Conservation (phyloP, 2,329 filamentous ascomycete genomes). For the Chaetothyriales sp. region DNA sequence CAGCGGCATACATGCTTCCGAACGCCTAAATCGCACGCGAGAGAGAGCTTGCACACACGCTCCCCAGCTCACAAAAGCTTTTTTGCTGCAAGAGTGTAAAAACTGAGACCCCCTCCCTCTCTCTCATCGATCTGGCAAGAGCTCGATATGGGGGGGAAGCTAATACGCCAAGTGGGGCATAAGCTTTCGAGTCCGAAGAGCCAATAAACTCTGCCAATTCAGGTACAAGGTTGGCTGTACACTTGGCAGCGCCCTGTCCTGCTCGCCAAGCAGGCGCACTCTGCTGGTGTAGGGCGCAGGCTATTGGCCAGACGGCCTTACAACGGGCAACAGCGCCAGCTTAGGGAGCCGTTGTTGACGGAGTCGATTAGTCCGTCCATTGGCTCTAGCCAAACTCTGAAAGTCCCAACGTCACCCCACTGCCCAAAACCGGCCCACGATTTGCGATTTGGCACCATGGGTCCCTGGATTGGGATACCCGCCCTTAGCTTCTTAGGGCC, state of each 20-base stretch:
- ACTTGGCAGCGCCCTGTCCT: not conserved
- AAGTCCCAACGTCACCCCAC: not conserved
- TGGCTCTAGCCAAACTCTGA: not conserved
- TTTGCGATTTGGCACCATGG: not conserved
- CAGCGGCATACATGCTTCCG: not conserved
- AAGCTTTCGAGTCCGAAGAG: not conserved
- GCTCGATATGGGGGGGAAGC: not conserved
- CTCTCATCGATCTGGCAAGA: not conserved
- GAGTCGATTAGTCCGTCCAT: not conserved
- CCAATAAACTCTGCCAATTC: not conserved
- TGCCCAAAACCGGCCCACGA: not conserved
- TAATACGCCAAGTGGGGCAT: not conserved
- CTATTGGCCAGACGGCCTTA: slow-evolving; percentile 7
- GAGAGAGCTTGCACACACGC: not conserved
- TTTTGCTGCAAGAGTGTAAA: not conserved
- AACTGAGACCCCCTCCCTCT: not conserved
- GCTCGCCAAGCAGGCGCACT: not conserved
- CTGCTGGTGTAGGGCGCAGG: slow-evolving; percentile 1
- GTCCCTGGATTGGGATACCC: not conserved
- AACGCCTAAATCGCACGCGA: not conserved
- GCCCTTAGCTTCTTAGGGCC: not conserved
- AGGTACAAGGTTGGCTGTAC: not conserved
- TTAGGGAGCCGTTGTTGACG: not conserved
- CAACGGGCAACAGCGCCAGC: slow-evolving; percentile 1
- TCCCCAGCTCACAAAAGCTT: not conserved